phyloP scores from a whole-genome alignment of 257 asterid species.

The Gentiana macrophylla region DNA sequence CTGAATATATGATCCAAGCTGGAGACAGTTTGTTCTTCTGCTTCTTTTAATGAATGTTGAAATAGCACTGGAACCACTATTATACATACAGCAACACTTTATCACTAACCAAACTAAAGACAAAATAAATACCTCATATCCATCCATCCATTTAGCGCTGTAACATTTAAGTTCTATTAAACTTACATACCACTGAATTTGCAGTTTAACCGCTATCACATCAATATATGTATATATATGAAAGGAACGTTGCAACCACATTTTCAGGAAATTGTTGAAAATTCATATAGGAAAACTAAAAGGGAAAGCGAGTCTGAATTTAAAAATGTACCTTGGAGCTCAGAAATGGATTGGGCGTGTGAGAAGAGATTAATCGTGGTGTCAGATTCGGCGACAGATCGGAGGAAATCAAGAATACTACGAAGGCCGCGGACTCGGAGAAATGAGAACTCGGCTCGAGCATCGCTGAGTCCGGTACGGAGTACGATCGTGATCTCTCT shows the following conservation, averaged over 20 bases:
- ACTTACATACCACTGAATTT: too few species aligned
- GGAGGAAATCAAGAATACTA: conserved; percentile 75
- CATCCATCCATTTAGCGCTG: too few species aligned
- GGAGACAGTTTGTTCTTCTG: conserved; percentile 58
- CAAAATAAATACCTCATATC: too few species aligned
- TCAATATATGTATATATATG: too few species aligned
- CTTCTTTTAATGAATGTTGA: conserved; percentile 64
- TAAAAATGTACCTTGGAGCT: conserved; percentile 55
- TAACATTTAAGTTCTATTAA: too few species aligned
- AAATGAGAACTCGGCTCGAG: conserved; percentile 88
- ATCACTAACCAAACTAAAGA: too few species aligned
- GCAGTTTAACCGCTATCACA: too few species aligned
- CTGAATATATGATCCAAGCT: conserved; percentile 67
- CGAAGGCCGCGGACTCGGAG: conserved; percentile 79
- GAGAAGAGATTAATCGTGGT: conserved; percentile 57
- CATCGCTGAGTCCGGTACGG: conserved; percentile 74
- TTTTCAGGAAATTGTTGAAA: too few species aligned
- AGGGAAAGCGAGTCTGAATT: too few species aligned
- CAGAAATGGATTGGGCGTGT: conserved; percentile 66
- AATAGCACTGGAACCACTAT: conserved; percentile 87
- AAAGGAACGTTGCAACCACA: too few species aligned
- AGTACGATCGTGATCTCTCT: conserved; percentile 90
- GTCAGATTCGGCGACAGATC: conserved; percentile 73
- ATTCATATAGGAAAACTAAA: too few species aligned
- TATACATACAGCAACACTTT: too few species aligned